Percentiles rank a stretch among this genome's conserved stretches.
Evolutionary conservation across 1,284 basidiomycete species (phyloP).

Genomic region (Puccinia polysora): DNA sequence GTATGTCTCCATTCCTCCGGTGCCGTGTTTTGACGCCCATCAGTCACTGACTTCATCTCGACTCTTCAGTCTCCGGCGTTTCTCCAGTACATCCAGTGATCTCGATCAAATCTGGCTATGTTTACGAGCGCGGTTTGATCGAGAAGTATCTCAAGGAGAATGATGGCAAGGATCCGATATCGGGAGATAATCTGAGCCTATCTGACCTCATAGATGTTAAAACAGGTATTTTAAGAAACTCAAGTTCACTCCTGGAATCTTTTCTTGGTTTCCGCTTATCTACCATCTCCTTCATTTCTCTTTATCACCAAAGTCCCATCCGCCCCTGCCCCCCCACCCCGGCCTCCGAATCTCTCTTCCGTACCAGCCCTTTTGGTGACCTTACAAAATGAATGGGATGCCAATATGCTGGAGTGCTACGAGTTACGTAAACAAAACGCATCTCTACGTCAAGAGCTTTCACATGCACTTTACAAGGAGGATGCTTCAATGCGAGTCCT

Average conservation of each 20-base stretch:
- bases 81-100: slow-evolving; percentile 91
- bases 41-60: background rate
- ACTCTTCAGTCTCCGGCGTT: slow-evolving; percentile 74
- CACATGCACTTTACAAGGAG: slow-evolving; percentile 89
- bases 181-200: slow-evolving; percentile 83
- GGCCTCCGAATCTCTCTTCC: slow-evolving; percentile 82
- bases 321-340: slow-evolving; percentile 71
- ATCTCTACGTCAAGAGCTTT: slow-evolving; percentile 82
- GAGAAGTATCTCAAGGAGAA: slow-evolving; percentile 91
- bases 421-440: slow-evolving; percentile 58
- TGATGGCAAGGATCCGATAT: slow-evolving; percentile 82
- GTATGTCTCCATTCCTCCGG: background rate
- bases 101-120: slow-evolving; percentile 81
- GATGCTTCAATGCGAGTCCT: slow-evolving; percentile 96
- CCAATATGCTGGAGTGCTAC: slow-evolving; percentile 69
- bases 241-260: background rate
- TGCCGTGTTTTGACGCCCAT: background rate
- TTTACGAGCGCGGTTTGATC: slow-evolving; percentile 93
- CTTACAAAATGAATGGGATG: slow-evolving; percentile 95
- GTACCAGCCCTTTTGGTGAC: slow-evolving; percentile 85
- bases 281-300: slow-evolving; percentile 19
- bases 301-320: slow-evolving; percentile 46
- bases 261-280: background rate
- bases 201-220: slow-evolving; percentile 86
- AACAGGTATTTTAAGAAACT: slow-evolving; percentile 71